Conservation (phyloP, 768 basidiomycete genomes). For the Kwoniella newhampshirensis region DNA sequence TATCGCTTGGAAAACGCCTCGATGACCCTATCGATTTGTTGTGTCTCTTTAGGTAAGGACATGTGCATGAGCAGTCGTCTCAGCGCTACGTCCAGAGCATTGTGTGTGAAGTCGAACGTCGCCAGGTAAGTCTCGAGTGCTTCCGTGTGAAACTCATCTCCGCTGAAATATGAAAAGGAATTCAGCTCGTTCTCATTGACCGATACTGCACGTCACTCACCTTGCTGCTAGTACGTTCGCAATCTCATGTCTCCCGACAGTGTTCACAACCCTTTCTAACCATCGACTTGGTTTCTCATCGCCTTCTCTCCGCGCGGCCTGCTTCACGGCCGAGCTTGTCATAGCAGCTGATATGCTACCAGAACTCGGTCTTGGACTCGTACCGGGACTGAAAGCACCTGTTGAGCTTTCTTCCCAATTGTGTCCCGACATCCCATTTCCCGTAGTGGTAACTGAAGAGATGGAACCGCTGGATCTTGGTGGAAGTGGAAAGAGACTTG, state of each 20-base stretch:
- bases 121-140: slow-evolving; percentile 72
- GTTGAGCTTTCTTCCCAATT: slow-evolving; percentile 20
- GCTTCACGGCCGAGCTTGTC: slow-evolving; percentile 18
- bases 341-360: slow-evolving; percentile 22
- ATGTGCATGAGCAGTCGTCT: slow-evolving; percentile 87
- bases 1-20: slow-evolving; percentile 90
- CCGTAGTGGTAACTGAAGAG: slow-evolving; percentile 23
- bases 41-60: slow-evolving; percentile 88
- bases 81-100: slow-evolving; percentile 87
- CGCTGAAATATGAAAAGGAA: slow-evolving; percentile 60
- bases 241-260: slow-evolving; percentile 74
- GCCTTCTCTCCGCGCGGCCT: slow-evolving; percentile 25
- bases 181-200: no score
- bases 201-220: slow-evolving; percentile 57
- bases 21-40: slow-evolving; percentile 96
- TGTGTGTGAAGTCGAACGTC: slow-evolving; percentile 71
- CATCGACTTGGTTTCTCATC: slow-evolving; percentile 73
- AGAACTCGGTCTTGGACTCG: slow-evolving; percentile 34
- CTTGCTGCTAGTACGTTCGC: slow-evolving; percentile 76
- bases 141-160: slow-evolving; percentile 66
- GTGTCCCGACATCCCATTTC: neutral
- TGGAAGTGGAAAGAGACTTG: slow-evolving; percentile 40
- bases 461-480: slow-evolving; percentile 41
- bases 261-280: slow-evolving; percentile 63
- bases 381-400: slow-evolving; percentile 21